These are phyloP conservation scores for Sclerotinia borealis DNA, from an alignment of 2,329 filamentous ascomycete species.

Conservation along the genomic window DNA sequence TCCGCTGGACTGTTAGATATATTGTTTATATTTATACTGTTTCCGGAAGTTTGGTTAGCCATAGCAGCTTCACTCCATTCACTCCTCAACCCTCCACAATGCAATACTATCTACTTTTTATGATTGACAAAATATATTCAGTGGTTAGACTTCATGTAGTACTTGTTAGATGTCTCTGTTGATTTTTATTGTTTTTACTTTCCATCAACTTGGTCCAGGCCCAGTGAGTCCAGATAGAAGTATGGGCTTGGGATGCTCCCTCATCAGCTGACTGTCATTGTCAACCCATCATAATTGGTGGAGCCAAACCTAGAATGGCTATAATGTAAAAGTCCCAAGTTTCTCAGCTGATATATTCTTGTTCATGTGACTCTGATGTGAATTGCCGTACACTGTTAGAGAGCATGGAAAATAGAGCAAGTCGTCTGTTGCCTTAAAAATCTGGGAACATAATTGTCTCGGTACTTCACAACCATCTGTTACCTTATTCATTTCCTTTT, in stretches of 20 bases:
- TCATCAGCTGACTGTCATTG: not conserved
- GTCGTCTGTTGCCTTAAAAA: not conserved
- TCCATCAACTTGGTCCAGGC: not conserved
- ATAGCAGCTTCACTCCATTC: not conserved
- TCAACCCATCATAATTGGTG: not conserved
- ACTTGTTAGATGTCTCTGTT: not conserved
- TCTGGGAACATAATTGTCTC: not conserved
- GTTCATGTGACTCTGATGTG: not conserved
- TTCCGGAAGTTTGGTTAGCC: not conserved
- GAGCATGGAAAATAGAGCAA: not conserved
- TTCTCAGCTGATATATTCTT: not conserved
- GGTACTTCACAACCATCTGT: not conserved
- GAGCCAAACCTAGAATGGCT: not conserved
- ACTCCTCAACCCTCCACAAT: not conserved
- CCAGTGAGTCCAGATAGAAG: not conserved
- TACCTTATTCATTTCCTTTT: not conserved
- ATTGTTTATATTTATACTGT: not conserved
- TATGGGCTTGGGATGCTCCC: not conserved
- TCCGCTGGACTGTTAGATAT: not conserved
- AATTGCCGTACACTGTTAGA: not conserved
- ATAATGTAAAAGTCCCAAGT: not conserved
- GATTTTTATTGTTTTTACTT: not conserved
- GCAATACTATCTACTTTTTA: not conserved
- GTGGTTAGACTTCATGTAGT: not conserved
- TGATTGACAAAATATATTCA: not conserved